Evolutionary conservation across 176 grass and related monocot species (phyloP), one percentile per base, ranked within the genome.

Genomic region (Triticum aestivum): DNA sequence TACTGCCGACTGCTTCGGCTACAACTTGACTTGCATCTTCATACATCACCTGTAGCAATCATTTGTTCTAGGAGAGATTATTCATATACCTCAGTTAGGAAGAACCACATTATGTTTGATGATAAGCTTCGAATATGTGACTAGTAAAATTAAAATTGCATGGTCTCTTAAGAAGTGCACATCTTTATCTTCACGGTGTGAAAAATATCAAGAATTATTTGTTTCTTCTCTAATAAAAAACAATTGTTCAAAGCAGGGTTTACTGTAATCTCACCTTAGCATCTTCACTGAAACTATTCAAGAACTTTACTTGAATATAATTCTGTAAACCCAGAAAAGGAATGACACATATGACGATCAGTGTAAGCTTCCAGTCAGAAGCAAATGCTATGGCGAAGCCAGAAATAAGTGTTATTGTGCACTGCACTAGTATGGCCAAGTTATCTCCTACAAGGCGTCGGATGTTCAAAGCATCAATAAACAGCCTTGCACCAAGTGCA

Each of bases 221-320:
- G 1, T 6, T 20, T 56, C 66, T 77, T 49, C 21, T 64, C 6
- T 3, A 38, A 41, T 18, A 4, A 69, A 71, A 83, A 76, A 45
- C 1, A 5, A n/a, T 27, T 20, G 3, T 52, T 87, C 13, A 45
- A 69, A 35, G 26, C 8, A 68, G 35, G 24, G 5, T 75, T n/a
- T 29, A 76, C 14, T 63, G 18, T 77, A 33, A 34, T 83, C 44
- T 88, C 58, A 96, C 94, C 94, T 96, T 93, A 73, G 94, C 89
- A 84, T 96, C 89, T 73, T 89, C 89, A 69, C 85, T 84, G 79
- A 93, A 96, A 9, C 91, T 85, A 68, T 96, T 86, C 69, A 96
- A 85, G 75, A 93, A 93, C 66, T 88, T 96, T 9, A 96, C 79
- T 87, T 96, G 91, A 77, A 84, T 67, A 83, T 93, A 96, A 72